phyloP scores from a whole-genome alignment of 345 rosid species.

The Fremontodendron californicum region DNA sequence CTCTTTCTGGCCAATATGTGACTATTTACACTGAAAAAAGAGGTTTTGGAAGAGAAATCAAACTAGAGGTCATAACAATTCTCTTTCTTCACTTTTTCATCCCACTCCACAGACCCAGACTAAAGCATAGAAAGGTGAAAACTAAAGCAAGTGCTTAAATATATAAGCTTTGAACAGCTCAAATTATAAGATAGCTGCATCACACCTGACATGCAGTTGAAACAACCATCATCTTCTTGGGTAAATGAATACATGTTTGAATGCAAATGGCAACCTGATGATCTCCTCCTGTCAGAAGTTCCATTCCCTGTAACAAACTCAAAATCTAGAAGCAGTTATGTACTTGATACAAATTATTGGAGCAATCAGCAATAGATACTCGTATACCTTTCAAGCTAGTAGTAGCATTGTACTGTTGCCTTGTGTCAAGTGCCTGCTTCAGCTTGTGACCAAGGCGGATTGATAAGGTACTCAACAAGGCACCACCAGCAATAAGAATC shows the following conservation, averaged over 20 bases:
- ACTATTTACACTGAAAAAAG: background rate
- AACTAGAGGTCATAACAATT: background rate
- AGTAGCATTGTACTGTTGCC: slow-evolving; percentile 43
- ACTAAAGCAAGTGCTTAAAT: background rate
- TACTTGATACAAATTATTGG: slow-evolving; percentile 4
- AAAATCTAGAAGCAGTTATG: slow-evolving; percentile 15
- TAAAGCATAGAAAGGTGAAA: background rate
- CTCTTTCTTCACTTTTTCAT: background rate
- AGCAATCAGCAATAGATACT: slow-evolving; percentile 8
- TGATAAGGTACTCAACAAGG: slow-evolving; percentile 87
- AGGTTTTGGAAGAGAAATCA: background rate
- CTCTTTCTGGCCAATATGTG: background rate
- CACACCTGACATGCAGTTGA: slow-evolving; percentile 55
- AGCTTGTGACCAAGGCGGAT: slow-evolving; percentile 87
- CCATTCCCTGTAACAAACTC: slow-evolving; percentile 40
- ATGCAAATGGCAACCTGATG: slow-evolving; percentile 38
- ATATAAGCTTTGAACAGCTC: slow-evolving; percentile 3
- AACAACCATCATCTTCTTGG: slow-evolving; percentile 50
- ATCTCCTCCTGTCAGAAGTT: slow-evolving; percentile 42
- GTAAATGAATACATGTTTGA: slow-evolving; percentile 47
- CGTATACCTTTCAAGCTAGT: slow-evolving; percentile 40
- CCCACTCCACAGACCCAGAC: background rate
- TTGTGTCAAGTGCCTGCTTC: slow-evolving; percentile 65
- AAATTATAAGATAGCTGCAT: slow-evolving; percentile 6
- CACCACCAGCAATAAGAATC: slow-evolving; percentile 92